A percentile compares a stretch with the other conserved stretches of the same genome.
phyloP scores from a whole-genome alignment of 257 asterid genomes.

The Knoxia roxburghii region DNA sequence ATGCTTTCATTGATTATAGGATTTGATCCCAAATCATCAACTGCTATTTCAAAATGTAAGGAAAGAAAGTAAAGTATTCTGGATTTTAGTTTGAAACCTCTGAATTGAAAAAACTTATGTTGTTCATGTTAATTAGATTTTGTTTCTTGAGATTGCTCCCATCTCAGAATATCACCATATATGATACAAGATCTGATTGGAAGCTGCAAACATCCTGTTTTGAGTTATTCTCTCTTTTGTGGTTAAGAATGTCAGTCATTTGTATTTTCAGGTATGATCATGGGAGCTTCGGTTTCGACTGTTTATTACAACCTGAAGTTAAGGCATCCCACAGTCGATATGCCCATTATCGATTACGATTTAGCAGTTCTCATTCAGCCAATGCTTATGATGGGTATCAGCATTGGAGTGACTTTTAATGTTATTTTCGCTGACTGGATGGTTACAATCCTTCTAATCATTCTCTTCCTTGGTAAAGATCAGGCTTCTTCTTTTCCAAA shows the following conservation, averaged over 20 bases:
- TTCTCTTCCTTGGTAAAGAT: constrained; percentile 72
- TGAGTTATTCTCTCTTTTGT: not conserved
- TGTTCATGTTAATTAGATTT: not conserved
- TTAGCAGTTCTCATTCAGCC: constrained; percentile 97
- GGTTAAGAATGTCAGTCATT: not conserved
- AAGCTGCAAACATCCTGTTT: not conserved
- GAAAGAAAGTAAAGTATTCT: not conserved
- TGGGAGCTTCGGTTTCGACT: constrained; percentile 91
- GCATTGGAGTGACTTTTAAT: constrained; percentile 92
- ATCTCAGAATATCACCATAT: not conserved
- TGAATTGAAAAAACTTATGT: not conserved
- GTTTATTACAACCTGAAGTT: constrained; percentile 89
- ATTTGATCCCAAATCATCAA: constrained; percentile 87
- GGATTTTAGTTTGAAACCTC: not conserved
- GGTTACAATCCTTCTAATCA: constrained; percentile 86
- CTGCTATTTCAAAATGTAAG: constrained; percentile 97
- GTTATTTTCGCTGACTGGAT: constrained; percentile 96
- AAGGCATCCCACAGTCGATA: constrained; percentile 86
- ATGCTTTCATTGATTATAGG: constrained; percentile 88
- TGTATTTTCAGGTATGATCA: constrained; percentile 77
- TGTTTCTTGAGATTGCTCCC: not conserved
- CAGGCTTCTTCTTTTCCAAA: constrained; percentile 11
- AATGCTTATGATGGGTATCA: constrained; percentile 95
- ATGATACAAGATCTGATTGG: not conserved
- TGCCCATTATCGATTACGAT: constrained; percentile 92